Evolutionary conservation across 2,329 filamentous ascomycete genomes (phyloP).

Genomic region (Aspergillus quadrilineatus): DNA sequence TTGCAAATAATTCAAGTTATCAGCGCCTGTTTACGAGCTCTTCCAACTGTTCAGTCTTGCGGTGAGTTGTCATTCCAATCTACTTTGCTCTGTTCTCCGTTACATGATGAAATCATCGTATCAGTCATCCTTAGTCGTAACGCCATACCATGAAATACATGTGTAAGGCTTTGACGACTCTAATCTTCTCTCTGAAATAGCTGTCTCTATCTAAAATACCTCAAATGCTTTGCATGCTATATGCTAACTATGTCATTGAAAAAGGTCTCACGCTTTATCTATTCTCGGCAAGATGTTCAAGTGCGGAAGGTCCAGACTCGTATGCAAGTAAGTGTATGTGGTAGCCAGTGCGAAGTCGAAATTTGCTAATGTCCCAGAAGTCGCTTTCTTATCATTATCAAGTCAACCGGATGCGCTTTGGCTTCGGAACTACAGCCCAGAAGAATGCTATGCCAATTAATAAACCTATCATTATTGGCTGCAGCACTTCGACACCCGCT

Average conservation of each 20-base stretch:
- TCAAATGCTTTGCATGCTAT: not conserved
- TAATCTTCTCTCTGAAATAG: constrained; percentile 49
- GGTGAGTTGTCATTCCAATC: constrained; percentile 14
- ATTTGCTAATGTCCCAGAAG: not conserved
- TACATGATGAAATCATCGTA: constrained; percentile 81
- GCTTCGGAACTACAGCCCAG: constrained; percentile 23
- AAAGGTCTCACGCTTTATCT: not conserved
- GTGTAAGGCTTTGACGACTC: constrained; percentile 44
- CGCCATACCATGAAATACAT: constrained; percentile 44
- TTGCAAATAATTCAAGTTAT: not conserved
- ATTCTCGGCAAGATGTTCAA: not conserved
- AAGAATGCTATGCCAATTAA: constrained; percentile 23
- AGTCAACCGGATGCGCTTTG: constrained; percentile 10
- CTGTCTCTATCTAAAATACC: not conserved
- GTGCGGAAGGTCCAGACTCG: not conserved
- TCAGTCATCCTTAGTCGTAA: constrained; percentile 97
- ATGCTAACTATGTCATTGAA: not conserved
- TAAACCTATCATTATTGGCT: constrained; percentile 27
- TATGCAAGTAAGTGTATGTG: not conserved
- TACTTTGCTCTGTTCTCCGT: not conserved
- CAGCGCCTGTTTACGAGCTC: not conserved
- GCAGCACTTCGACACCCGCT: constrained; percentile 24
- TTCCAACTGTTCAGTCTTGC: not conserved
- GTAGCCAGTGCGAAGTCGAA: not conserved
- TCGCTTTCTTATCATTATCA: not conserved